Evolutionary conservation across 169 alveolate species (phyloP).

Genomic region (Plasmodium gaboni): DNA sequence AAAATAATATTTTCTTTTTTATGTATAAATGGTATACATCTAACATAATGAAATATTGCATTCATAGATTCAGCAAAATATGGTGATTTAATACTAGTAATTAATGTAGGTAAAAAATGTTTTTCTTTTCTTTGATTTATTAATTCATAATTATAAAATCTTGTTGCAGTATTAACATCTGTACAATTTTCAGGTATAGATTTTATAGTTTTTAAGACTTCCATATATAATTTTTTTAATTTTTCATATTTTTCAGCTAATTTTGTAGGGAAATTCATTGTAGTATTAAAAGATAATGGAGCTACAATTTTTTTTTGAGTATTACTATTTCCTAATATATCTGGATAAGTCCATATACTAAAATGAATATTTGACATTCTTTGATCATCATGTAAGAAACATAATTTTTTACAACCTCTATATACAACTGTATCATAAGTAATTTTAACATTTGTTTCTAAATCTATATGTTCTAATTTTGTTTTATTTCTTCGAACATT

Average conservation of each 20-base stretch:
- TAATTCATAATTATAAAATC: slow-evolving; percentile 76
- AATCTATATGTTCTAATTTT: slow-evolving; percentile 61
- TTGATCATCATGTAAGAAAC: slow-evolving; percentile 53
- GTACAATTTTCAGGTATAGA: slow-evolving; percentile 46
- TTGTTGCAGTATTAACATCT: slow-evolving; percentile 28
- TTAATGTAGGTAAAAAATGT: slow-evolving; percentile 74
- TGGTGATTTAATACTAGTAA: slow-evolving; percentile 78
- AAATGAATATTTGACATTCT: slow-evolving; percentile 54
- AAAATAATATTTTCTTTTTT: slow-evolving; percentile 69
- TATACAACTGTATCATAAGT: slow-evolving; percentile 59
- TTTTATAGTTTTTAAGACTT: slow-evolving; percentile 52
- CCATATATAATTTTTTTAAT: slow-evolving; percentile 35
- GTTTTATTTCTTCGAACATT: slow-evolving; percentile 55
- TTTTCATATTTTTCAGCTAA: slow-evolving; percentile 66
- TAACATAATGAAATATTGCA: slow-evolving; percentile 78
- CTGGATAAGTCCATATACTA: slow-evolving; percentile 73
- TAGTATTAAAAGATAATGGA: slow-evolving; percentile 36
- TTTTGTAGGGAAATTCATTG: slow-evolving; percentile 41
- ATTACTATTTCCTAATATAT: slow-evolving; percentile 14
- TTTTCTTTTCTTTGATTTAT: slow-evolving; percentile 78
- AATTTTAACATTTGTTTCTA: slow-evolving; percentile 61
- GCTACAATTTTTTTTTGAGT: slow-evolving; percentile 1
- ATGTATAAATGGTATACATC: slow-evolving; percentile 80
- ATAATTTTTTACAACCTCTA: slow-evolving; percentile 64
- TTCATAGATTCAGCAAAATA: slow-evolving; percentile 66